Evolutionary conservation across 257 asterid genomes (phyloP).

Genomic region (Pogostemon cablin): DNA sequence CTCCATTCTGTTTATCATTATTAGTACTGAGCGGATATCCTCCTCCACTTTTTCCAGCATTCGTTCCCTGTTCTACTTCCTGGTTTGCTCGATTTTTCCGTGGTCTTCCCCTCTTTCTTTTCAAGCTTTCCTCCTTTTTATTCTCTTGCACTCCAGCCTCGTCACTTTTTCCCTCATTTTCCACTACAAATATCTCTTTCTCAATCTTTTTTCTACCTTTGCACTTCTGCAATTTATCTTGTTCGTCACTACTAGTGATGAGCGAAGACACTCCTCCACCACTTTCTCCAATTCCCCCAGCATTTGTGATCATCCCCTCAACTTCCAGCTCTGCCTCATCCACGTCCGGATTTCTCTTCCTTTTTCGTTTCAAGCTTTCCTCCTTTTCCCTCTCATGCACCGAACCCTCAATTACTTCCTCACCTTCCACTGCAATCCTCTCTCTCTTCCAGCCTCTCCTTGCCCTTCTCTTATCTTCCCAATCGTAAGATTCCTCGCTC

Average conservation of each 20-base stretch:
- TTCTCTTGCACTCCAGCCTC: conserved; percentile 26
- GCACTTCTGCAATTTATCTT: too few species aligned
- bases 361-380: conserved; percentile 21
- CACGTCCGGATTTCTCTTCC: conserved; percentile 22
- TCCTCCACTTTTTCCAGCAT: conserved; percentile 25
- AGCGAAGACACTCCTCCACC: too few species aligned
- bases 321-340: too few species aligned
- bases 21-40: conserved; percentile 2
- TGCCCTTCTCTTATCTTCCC: conserved; percentile 33
- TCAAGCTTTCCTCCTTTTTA: conserved; percentile 10
- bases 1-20: conserved; percentile 28
- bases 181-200: background rate
- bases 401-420: conserved; percentile 6
- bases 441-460: conserved; percentile 29
- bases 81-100: conserved; percentile 15
- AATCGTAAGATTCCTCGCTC: conserved; percentile 32
- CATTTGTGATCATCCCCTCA: too few species aligned
- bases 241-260: too few species aligned
- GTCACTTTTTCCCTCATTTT: conserved; percentile 16
- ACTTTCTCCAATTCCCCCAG: too few species aligned
- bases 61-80: conserved; percentile 16
- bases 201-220: too few species aligned
- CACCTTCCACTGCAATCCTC: conserved; percentile 21
- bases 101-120: conserved; percentile 24
- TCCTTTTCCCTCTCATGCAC: background rate